A percentile compares a stretch with the other conserved stretches of the same genome.
These are phyloP conservation scores for Geotrichum australiense DNA, from an alignment of 1,139 yeast species.

Conservation along the genomic window DNA sequence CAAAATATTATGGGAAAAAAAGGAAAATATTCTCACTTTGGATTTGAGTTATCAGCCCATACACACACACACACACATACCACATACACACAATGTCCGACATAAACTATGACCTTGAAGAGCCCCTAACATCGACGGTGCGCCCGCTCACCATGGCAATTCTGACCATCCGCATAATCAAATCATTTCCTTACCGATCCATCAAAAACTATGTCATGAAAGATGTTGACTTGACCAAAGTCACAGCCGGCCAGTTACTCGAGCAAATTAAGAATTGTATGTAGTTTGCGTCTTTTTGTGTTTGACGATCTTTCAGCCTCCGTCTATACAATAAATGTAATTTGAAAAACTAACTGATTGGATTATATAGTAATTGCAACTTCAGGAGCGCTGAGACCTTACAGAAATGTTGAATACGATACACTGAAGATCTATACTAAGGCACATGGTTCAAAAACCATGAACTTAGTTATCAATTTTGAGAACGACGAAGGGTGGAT, in stretches of 20 bases:
- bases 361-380: slow-evolving; percentile 45
- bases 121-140: slow-evolving; percentile 61
- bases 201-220: slow-evolving; percentile 73
- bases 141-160: slow-evolving; percentile 63
- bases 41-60: no score
- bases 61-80: no score
- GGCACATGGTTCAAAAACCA: slow-evolving; percentile 92
- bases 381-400: slow-evolving; percentile 72
- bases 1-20: no score
- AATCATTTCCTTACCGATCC: slow-evolving; percentile 88
- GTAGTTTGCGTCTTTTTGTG: slow-evolving; percentile 2
- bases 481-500: slow-evolving; percentile 76
- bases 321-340: no score
- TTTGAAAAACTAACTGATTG: no score
- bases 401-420: slow-evolving; percentile 68
- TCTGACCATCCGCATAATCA: slow-evolving; percentile 76
- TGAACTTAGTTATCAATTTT: slow-evolving; percentile 84
- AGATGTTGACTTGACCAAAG: slow-evolving; percentile 61
- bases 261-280: slow-evolving; percentile 31
- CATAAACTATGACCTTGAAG: slow-evolving; percentile 33
- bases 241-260: slow-evolving; percentile 60
- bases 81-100: no score
- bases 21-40: no score
- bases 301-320: neutral
- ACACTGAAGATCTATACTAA: slow-evolving; percentile 81